Evolutionary conservation across 2,329 filamentous ascomycete species (phyloP), one percentile per base, ranked within the genome.

Genomic region (Nemania serpens): DNA sequence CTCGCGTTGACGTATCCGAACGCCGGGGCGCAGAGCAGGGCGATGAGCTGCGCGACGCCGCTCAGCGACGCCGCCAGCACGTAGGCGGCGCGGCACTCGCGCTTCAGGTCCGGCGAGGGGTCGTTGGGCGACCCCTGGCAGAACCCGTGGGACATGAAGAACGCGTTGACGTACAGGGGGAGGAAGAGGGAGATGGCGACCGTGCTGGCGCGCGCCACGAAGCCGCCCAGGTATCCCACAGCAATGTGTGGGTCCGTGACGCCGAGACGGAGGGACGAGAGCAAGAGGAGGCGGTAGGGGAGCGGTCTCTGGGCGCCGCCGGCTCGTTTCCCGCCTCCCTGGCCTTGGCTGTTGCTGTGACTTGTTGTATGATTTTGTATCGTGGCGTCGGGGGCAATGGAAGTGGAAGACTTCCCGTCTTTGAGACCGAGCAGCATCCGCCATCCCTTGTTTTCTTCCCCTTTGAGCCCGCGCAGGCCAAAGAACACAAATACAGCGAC

Each of bases 141-240:
- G 66, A 91, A 89, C 2, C 92, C 93, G 55, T 89, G 89, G 50
- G 81, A 80, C 65, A 94, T 90, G 75, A 94, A 98, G 75, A 91
- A 97, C 22, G 91, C 88, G 73, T 98, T 98, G 69, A 97, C 87
- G 72, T 91, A 96, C 1, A 99, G 84, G 0, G 95, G 95, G 55
- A 99, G 90, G 77, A 98, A 99, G 5, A 98, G 84, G 0, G 92
- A 96, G 66, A 99, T 96, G 54, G 91, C 94, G 5, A 99, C 95
- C 0, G 93, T 97, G 0, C 93, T 97, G 7, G 95, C 93, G 58
- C 95, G 88, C 10, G 93, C 94, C 2, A 99, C 94, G 70, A 98
- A 97, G 1, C 95, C 95, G 64, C 94, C 95, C 0, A 98, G 79
- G 71, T 98, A 99, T 29, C 91, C 94, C 0, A 98, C 82, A 17